A percentile compares a stretch with the other conserved stretches of the same genome.
Evolutionary conservation across 257 asterid genomes (phyloP).

Genomic region (Lantana camara): DNA sequence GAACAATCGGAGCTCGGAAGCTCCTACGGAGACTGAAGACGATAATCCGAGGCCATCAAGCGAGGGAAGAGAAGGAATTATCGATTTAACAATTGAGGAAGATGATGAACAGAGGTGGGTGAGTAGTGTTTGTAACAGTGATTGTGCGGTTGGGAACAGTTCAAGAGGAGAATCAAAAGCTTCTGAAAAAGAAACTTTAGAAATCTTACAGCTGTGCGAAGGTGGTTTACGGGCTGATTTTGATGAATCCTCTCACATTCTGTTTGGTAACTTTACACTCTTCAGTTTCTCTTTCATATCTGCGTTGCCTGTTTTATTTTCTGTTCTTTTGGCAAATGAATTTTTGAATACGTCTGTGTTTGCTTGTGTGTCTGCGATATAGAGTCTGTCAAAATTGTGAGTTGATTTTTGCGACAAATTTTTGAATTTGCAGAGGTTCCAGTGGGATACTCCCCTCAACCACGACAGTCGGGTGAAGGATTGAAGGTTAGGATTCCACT

Average conservation of each 20-base stretch:
- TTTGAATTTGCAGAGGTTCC: constrained; percentile 63
- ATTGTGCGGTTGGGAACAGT: constrained; percentile 30
- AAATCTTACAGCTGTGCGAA: constrained; percentile 24
- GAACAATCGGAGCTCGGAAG: constrained; percentile 36
- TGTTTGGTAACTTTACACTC: constrained; percentile 43
- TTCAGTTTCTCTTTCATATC: background rate
- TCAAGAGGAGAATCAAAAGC: constrained; percentile 31
- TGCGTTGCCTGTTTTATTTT: no score
- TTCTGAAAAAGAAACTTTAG: constrained; percentile 37
- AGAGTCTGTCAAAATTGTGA: constrained; percentile 9
- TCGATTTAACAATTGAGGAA: constrained; percentile 24
- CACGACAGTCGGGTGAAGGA: constrained; percentile 35
- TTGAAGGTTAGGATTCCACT: constrained; percentile 50
- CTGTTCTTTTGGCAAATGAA: no score
- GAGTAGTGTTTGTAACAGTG: constrained; percentile 29
- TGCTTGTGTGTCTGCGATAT: constrained; percentile 15
- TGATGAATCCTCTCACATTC: constrained; percentile 41
- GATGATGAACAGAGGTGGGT: constrained; percentile 34
- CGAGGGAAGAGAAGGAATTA: constrained; percentile 28
- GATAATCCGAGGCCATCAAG: constrained; percentile 24
- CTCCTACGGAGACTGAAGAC: no score
- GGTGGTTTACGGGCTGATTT: constrained; percentile 36
- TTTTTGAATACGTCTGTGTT: constrained; percentile 10
- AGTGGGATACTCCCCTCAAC: constrained; percentile 51
- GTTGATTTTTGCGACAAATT: constrained; percentile 28